Base-by-base conservation (phyloP, 164 flowering plant species). In the Berberis vulgaris region DNA sequence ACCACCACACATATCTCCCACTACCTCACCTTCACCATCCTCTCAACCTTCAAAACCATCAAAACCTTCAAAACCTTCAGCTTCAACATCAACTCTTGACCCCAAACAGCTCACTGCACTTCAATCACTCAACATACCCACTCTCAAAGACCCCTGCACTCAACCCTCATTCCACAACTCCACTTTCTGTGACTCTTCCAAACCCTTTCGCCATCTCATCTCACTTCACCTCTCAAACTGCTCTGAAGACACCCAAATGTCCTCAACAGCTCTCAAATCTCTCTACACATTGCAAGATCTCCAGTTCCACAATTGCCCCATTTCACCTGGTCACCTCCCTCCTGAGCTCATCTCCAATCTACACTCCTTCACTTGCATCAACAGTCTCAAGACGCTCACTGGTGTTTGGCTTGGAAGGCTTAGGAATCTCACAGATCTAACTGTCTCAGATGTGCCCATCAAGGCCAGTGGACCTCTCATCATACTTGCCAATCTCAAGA, bases 41-140 rank as follows among this genome's bases (percentile, higher is more conserved):
- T n/a, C 60, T 13, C 45, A 64, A 10, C 38, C 77, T 9, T 38
- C 65, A 2, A 54, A 69, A 43, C 41, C 75, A 4, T 13, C 70
- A 40, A 67, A 46, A 2, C 62, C 72, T 38, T 8, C 74, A 49
- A 39, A 26, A 3, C 60, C 65, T 10, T 61, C 63, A 43, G 65
- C 80, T 42, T 45, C 78, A 0, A 41, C 76, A 3, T 74, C 87
- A 46, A 67, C 86, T 0, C 82, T 94, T 7, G 97, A 94, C 76
- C 97, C 98, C 5, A 87, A 90, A 55, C 97, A 94, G 57, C 73
- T 87, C 38, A 70, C 58, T 67, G 93, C 98, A 43, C 89, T 94
- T 58, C 80, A 81, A 63, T 88, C 97, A n/a, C 89, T 94, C 71
- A 70, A 77, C 77, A 72, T 90, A 68, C 95, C 95, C 44, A 82